These are phyloP conservation scores for Erythrophleum fordii DNA, from an alignment of 306 rosid genomes.

Conservation along the genomic window DNA sequence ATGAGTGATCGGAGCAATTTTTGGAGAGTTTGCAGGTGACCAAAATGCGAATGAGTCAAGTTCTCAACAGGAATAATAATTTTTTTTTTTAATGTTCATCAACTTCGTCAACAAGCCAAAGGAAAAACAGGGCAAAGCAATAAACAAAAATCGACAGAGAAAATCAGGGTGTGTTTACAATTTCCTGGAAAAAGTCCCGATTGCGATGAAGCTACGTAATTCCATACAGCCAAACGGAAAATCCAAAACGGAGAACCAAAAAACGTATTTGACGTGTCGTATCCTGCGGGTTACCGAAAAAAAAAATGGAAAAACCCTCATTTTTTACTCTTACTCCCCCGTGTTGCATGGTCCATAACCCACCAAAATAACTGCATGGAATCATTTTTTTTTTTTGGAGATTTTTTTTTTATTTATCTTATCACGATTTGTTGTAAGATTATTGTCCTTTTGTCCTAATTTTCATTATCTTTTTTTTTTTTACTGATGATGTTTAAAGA, in stretches of 20 bases:
- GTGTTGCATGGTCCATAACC: background rate
- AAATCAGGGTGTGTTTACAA: background rate
- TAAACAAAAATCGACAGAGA: background rate
- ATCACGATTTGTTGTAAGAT: background rate
- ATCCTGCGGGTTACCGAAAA: background rate
- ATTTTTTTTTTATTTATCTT: background rate
- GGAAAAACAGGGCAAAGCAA: background rate
- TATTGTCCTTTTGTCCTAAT: background rate
- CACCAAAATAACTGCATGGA: background rate
- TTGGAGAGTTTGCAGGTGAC: conserved; percentile 22
- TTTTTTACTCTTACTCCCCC: background rate
- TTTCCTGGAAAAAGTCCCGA: background rate
- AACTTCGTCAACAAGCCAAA: background rate
- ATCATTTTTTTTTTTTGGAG: background rate
- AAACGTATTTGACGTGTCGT: background rate
- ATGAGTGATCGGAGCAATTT: conserved; percentile 29
- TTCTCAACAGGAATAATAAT: background rate
- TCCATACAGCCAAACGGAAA: background rate
- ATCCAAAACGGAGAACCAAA: background rate
- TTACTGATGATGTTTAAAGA: no score
- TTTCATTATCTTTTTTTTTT: no score
- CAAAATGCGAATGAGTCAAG: conserved; percentile 3
- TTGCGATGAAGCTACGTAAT: background rate
- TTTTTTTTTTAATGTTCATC: background rate
- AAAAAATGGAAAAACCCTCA: background rate